phyloP scores from a whole-genome alignment of 164 flowering plant species.

The Chimonanthus salicifolius region DNA sequence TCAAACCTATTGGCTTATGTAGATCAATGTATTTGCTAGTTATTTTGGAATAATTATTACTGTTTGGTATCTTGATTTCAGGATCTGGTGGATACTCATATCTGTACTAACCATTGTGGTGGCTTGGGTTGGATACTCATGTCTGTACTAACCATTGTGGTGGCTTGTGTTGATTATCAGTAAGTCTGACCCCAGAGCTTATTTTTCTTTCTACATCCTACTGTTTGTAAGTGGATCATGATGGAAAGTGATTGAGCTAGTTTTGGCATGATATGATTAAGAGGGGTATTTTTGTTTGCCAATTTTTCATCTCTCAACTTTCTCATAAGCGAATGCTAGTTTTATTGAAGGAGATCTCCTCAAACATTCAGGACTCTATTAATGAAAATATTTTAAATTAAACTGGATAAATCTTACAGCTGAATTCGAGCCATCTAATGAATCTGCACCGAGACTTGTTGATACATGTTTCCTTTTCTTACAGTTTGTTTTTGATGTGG shows the following conservation, averaged over 20 bases:
- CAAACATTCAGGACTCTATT: not conserved
- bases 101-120: no score
- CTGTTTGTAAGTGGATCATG: not conserved
- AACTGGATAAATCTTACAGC: no score
- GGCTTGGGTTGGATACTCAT: constrained; percentile 84
- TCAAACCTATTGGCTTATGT: no score
- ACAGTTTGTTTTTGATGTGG: no score
- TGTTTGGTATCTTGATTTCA: no score
- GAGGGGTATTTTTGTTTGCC: not conserved
- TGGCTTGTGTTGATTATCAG: constrained; percentile 87
- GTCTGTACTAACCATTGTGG: constrained; percentile 80
- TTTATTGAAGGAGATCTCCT: not conserved
- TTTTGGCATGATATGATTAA: no score
- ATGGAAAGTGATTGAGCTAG: not conserved
- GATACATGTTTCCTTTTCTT: no score
- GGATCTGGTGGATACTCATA: no score
- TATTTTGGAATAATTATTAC: no score
- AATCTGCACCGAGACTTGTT: not conserved
- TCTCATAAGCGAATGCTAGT: not conserved
- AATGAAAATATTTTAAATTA: not conserved
- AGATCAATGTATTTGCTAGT: no score
- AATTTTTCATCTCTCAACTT: not conserved
- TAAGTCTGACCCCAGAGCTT: constrained; percentile 28
- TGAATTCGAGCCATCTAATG: no score
- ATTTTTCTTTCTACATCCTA: not conserved